Conservation (phyloP, 2,329 filamentous ascomycete species). For the Blastomyces percursus region DNA sequence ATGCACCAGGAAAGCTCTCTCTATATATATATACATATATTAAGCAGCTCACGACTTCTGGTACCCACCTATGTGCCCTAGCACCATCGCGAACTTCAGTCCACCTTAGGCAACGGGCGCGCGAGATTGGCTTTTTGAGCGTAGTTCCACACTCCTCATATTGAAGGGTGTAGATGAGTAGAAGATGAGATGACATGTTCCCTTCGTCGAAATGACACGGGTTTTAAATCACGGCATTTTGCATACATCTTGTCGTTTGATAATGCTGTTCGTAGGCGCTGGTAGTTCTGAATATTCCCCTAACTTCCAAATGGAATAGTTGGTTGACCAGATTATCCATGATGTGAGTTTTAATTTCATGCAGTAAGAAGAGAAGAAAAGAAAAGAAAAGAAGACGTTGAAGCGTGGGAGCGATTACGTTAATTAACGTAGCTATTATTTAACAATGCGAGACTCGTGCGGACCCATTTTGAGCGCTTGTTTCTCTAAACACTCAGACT, state of each 20-base stretch:
- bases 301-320: not conserved
- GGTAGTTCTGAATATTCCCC: not conserved
- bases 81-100: not conserved
- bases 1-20: not conserved
- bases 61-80: not conserved
- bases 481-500: no score
- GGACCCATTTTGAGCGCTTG: no score
- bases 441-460: no score
- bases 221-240: not conserved
- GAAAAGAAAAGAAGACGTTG: no score
- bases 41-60: not conserved
- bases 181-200: not conserved
- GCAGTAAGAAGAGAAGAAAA: no score
- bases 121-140: not conserved
- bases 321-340: not conserved
- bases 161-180: not conserved
- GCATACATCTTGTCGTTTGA: not conserved
- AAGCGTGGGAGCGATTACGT: no score
- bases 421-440: no score
- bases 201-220: not conserved
- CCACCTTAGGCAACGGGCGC: not conserved
- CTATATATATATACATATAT: not conserved
- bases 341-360: not conserved
- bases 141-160: not conserved
- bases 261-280: not conserved